Conservation (phyloP, 352 stramenopile genomes). For the Phytopythium boreale region DNA sequence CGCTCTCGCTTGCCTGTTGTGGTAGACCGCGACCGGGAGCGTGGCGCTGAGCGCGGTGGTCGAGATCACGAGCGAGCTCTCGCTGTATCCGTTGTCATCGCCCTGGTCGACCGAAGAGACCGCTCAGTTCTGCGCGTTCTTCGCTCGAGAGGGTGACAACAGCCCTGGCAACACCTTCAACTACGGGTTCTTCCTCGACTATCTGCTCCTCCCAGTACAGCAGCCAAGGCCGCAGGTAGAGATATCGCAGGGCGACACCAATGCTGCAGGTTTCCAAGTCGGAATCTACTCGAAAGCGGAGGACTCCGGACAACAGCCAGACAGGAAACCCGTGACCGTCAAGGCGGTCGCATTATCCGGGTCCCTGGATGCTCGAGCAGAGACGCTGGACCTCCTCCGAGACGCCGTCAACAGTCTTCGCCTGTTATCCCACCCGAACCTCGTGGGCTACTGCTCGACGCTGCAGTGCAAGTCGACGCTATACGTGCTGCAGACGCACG, state of each 20-base stretch:
- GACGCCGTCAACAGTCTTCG: conserved; percentile 34
- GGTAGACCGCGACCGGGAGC: not conserved
- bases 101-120: conserved; percentile 24
- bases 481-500: conserved; percentile 32
- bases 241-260: conserved; percentile 4
- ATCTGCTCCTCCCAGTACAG: conserved; percentile 53
- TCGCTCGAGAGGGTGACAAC: conserved; percentile 19
- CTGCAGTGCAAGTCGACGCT: conserved; percentile 29
- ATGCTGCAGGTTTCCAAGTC: not conserved
- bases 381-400: conserved; percentile 18
- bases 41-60: not conserved
- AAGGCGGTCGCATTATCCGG: conserved; percentile 13
- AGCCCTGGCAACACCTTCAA: conserved; percentile 19
- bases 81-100: not conserved
- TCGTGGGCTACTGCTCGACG: conserved; percentile 34
- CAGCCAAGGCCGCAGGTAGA: conserved; percentile 5
- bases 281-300: not conserved
- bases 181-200: conserved; percentile 47
- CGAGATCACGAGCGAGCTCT: not conserved
- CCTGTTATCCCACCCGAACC: conserved; percentile 41
- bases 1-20: not conserved
- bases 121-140: conserved; percentile 35
- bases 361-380: conserved; percentile 1
- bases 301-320: too few relatives aligned
- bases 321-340: conserved; percentile 14